Conservation (phyloP, 2,329 filamentous ascomycete species). For the Fusarium solani-melongenae region DNA sequence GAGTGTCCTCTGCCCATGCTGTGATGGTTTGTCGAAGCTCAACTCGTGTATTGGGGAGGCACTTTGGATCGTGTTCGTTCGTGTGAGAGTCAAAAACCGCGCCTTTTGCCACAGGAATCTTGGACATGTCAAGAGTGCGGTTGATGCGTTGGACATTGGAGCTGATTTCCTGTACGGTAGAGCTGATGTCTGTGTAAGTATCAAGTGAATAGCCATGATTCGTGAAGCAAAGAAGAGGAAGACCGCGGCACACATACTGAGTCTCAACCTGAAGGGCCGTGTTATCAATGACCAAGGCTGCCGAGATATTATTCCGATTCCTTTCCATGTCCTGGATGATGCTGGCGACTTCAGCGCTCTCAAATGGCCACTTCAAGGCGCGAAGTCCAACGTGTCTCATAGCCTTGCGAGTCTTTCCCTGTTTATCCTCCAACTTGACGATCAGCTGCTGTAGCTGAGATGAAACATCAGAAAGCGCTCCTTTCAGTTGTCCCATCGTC, state of each 20-base stretch:
- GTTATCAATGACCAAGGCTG: constrained; percentile 9
- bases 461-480: neutral
- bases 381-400: constrained; percentile 17
- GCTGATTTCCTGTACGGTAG: neutral
- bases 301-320: neutral
- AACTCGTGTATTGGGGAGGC: constrained; percentile 45
- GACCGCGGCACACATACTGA: neutral
- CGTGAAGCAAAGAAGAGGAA: no score
- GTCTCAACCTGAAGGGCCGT: neutral
- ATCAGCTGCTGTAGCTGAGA: neutral
- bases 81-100: constrained; percentile 50
- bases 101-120: constrained; percentile 31
- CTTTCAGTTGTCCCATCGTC: neutral
- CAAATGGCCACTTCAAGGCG: constrained; percentile 22
- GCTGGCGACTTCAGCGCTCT: constrained; percentile 5
- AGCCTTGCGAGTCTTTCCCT: neutral
- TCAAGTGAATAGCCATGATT: no score
- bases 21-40: constrained; percentile 42
- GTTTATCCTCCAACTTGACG: neutral
- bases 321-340: neutral
- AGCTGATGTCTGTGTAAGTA: neutral
- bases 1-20: constrained; percentile 14
- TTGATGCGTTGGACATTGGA: neutral
- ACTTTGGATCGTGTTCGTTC: constrained; percentile 47
- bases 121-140: neutral